Conservation (phyloP, 1,284 basidiomycete genomes). For the Cryptococcus sp. region DNA sequence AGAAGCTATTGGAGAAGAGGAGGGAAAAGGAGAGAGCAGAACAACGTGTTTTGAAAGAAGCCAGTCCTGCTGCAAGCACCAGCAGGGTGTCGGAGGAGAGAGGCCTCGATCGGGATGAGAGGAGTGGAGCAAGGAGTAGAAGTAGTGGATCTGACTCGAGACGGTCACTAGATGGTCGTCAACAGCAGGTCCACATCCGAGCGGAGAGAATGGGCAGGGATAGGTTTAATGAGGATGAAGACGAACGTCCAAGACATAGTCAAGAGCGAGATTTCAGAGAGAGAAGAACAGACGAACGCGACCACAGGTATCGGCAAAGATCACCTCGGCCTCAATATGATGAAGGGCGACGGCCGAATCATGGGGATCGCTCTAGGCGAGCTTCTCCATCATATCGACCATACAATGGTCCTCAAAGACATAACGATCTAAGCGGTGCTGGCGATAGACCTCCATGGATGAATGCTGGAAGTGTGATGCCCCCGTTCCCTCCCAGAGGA, state of each 20-base stretch:
- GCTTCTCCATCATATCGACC: constrained; percentile 7
- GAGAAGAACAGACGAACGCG: background rate
- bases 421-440: background rate
- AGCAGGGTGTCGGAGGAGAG: background rate
- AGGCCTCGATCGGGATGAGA: background rate
- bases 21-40: background rate
- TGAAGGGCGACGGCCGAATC: background rate
- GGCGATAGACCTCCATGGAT: background rate
- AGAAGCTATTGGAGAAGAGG: background rate
- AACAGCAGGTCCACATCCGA: background rate
- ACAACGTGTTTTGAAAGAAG: background rate
- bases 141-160: background rate
- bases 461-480: background rate
- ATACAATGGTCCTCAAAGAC: background rate
- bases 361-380: constrained; percentile 2
- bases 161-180: background rate
- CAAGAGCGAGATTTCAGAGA: background rate
- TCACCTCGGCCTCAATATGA: too few relatives aligned
- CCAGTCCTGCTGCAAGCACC: background rate
- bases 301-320: background rate
- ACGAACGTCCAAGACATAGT: background rate
- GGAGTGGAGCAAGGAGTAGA: background rate
- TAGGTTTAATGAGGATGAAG: background rate
- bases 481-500: background rate
- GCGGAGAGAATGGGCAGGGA: background rate